Conservation (phyloP, 768 basidiomycete species). For the Trichaptum fuscoviolaceum region DNA sequence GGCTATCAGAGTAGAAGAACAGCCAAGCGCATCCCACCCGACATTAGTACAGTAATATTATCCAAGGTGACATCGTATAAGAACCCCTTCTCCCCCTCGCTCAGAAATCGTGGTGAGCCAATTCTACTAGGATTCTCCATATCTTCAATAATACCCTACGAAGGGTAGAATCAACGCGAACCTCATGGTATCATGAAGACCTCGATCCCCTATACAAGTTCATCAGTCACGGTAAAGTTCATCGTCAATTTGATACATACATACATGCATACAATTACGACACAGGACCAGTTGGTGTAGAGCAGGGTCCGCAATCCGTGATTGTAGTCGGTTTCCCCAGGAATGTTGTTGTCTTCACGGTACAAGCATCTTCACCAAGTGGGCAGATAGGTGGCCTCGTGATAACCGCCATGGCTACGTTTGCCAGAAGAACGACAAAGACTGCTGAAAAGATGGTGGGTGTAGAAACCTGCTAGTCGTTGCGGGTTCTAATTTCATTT, state of each 20-base stretch:
- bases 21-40: too few relatives aligned
- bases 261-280: neutral
- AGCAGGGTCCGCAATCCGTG: neutral
- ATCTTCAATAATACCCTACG: too few relatives aligned
- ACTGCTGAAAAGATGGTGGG: neutral
- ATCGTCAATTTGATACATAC: neutral
- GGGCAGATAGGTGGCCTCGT: neutral
- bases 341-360: neutral
- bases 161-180: too few relatives aligned
- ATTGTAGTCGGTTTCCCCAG: neutral
- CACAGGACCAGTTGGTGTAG: neutral
- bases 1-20: neutral
- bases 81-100: too few relatives aligned
- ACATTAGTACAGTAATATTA: too few relatives aligned
- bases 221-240: neutral
- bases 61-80: too few relatives aligned
- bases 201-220: neutral
- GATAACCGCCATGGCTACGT: neutral
- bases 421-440: neutral
- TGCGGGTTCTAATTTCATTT: neutral
- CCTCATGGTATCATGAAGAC: too few relatives aligned
- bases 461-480: neutral
- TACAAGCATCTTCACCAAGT: neutral
- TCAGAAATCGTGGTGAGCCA: too few relatives aligned
- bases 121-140: too few relatives aligned